A percentile compares a stretch with the other conserved stretches of the same genome.
Conservation (phyloP, 805 yeast species). For the Ogataea nonfermentans region DNA sequence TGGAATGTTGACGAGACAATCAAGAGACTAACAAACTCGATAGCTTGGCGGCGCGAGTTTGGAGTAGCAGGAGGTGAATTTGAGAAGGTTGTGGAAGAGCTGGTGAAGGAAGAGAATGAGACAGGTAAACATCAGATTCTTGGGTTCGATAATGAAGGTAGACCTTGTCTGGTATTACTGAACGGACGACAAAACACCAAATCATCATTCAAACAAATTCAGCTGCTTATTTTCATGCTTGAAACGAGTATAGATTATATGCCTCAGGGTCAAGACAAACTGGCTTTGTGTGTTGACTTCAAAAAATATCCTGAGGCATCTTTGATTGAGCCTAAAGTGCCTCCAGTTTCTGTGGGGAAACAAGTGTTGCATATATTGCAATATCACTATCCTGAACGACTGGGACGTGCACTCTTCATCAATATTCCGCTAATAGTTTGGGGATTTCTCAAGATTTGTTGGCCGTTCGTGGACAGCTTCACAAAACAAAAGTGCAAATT, state of each 20-base stretch:
- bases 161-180: constrained; percentile 88
- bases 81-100: constrained; percentile 49
- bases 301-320: constrained; percentile 64
- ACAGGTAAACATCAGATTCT: constrained; percentile 89
- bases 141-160: constrained; percentile 85
- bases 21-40: constrained; percentile 66
- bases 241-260: constrained; percentile 90
- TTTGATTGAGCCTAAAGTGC: constrained; percentile 45
- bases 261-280: constrained; percentile 94
- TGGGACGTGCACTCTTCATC: constrained; percentile 87
- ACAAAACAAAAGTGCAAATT: constrained; percentile 91
- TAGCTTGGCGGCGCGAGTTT: constrained; percentile 93
- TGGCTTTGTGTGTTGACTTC: constrained; percentile 90
- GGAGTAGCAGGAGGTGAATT: constrained; percentile 61
- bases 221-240: constrained; percentile 88
- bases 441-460: constrained; percentile 87
- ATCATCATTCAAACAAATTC: constrained; percentile 84
- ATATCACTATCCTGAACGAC: constrained; percentile 95
- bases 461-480: constrained; percentile 94
- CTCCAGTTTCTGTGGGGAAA: constrained; percentile 81
- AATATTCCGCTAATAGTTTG: constrained; percentile 95
- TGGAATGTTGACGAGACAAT: constrained; percentile 75
- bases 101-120: constrained; percentile 67
- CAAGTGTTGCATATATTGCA: constrained; percentile 89
- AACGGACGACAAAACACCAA: constrained; percentile 98